phyloP scores from a whole-genome alignment of 2,329 filamentous ascomycete genomes.

The Clarireedia paspali region DNA sequence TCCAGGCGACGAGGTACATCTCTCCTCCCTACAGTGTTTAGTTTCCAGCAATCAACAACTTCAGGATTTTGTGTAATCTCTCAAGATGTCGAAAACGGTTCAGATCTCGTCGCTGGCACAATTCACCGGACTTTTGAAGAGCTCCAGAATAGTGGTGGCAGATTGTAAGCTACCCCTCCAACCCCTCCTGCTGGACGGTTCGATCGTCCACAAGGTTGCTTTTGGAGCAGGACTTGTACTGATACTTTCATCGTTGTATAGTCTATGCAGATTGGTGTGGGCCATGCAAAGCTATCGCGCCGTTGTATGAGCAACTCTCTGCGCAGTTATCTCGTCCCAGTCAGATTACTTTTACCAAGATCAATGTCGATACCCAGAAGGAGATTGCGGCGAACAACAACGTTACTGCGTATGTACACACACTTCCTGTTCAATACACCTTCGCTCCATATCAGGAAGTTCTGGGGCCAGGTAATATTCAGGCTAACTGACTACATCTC shows the following conservation, averaged over 20 bases:
- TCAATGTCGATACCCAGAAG: slow-evolving; percentile 72
- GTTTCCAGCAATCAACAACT: not conserved
- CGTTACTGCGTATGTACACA: slow-evolving; percentile 51
- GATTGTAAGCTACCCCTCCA: slow-evolving; percentile 62
- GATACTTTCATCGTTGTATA: slow-evolving; percentile 31
- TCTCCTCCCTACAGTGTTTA: not conserved
- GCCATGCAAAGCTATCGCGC: slow-evolving; percentile 77
- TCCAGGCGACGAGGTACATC: not conserved
- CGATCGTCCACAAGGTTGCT: not conserved
- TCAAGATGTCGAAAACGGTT: slow-evolving; percentile 30
- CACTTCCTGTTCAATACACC: not conserved
- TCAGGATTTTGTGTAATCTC: not conserved
- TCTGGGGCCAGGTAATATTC: not conserved
- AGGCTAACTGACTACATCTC: slow-evolving; percentile 6
- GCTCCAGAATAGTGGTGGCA: slow-evolving; percentile 72
- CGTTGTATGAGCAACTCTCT: slow-evolving; percentile 73
- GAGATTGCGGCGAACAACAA: slow-evolving; percentile 67
- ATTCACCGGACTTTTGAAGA: slow-evolving; percentile 59
- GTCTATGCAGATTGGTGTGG: slow-evolving; percentile 85
- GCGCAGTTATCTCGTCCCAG: slow-evolving; percentile 61
- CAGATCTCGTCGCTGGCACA: slow-evolving; percentile 50
- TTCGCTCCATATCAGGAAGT: not conserved
- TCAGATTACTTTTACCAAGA: slow-evolving; percentile 75
- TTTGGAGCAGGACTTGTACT: slow-evolving; percentile 6
- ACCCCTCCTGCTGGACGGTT: slow-evolving; percentile 14